These are phyloP conservation scores for Dictyophora rubrovolvata DNA, from an alignment of 768 basidiomycete genomes.

Conservation along the genomic window DNA sequence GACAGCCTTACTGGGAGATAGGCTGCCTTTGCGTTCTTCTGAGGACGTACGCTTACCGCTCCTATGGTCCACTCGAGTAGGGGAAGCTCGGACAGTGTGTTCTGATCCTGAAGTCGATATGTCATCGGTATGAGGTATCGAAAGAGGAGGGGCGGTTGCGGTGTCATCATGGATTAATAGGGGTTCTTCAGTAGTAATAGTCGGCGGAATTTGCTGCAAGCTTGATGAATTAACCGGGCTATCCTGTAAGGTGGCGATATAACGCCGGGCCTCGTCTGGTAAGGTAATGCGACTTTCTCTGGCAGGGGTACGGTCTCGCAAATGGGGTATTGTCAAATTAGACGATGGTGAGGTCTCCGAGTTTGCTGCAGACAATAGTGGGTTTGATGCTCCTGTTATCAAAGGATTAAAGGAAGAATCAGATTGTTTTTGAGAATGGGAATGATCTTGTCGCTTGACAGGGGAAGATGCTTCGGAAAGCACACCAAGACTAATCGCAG, in stretches of 20 bases:
- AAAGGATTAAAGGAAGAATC: conserved; percentile 9
- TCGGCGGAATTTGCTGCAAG: background rate
- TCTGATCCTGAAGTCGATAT: background rate
- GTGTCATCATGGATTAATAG: background rate
- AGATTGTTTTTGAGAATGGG: conserved; percentile 9
- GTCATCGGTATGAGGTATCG: background rate
- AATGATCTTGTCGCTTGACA: background rate
- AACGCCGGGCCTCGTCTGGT: conserved; percentile 68
- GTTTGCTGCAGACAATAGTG: conserved; percentile 5
- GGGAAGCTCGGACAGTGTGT: background rate
- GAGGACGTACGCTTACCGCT: background rate
- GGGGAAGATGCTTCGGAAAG: background rate
- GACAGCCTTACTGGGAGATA: background rate
- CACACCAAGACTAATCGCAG: too few relatives aligned
- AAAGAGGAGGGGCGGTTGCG: background rate
- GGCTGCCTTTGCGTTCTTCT: background rate
- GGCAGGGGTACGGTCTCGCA: conserved; percentile 18
- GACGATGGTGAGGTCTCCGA: conserved; percentile 5
- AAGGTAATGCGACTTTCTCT: conserved; percentile 61
- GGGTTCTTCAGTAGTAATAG: background rate
- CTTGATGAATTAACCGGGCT: conserved; percentile 48
- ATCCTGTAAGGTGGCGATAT: conserved; percentile 59
- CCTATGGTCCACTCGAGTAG: background rate
- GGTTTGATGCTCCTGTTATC: conserved; percentile 1
- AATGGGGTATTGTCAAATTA: conserved; percentile 19